phyloP scores from a whole-genome alignment of 257 asterid genomes.

The Nicotiana undulata region DNA sequence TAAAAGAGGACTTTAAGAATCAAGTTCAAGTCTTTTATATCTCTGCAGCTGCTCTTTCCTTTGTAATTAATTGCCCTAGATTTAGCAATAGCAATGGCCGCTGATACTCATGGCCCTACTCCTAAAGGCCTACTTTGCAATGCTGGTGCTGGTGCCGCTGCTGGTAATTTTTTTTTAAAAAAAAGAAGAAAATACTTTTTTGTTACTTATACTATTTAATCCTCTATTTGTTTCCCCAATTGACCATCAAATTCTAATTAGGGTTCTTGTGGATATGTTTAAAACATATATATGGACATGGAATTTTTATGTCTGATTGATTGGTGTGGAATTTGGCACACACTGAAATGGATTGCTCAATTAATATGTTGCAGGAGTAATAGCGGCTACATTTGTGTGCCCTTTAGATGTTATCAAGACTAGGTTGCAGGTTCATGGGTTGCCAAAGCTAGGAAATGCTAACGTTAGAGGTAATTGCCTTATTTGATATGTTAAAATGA shows the following conservation, averaged over 20 bases:
- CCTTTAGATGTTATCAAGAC: constrained; percentile 98
- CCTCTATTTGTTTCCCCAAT: not conserved
- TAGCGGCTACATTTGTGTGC: constrained; percentile 97
- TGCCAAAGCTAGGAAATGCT: constrained; percentile 54
- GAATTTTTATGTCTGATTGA: not conserved
- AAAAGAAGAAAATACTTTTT: not conserved
- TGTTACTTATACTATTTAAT: not conserved
- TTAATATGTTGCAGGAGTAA: constrained; percentile 60
- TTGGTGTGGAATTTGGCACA: not conserved
- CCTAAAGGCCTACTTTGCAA: constrained; percentile 72
- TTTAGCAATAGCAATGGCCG: constrained; percentile 46
- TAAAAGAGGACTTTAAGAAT: constrained; percentile 50
- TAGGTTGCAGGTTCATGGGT: constrained; percentile 91
- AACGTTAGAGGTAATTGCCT: constrained; percentile 54
- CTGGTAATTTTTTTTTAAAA: constrained; percentile 47
- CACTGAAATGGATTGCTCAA: not conserved
- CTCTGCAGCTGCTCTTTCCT: constrained; percentile 4
- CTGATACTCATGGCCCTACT: constrained; percentile 57
- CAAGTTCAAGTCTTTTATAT: constrained; percentile 4
- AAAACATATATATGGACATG: not conserved
- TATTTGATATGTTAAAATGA: not conserved
- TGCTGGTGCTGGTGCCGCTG: constrained; percentile 98
- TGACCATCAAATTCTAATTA: not conserved
- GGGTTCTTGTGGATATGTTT: not conserved
- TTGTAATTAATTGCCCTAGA: constrained; percentile 19